These are phyloP conservation scores for Metarhizium sp. DNA, from an alignment of 2,329 filamentous ascomycete genomes.

Conservation along the genomic window DNA sequence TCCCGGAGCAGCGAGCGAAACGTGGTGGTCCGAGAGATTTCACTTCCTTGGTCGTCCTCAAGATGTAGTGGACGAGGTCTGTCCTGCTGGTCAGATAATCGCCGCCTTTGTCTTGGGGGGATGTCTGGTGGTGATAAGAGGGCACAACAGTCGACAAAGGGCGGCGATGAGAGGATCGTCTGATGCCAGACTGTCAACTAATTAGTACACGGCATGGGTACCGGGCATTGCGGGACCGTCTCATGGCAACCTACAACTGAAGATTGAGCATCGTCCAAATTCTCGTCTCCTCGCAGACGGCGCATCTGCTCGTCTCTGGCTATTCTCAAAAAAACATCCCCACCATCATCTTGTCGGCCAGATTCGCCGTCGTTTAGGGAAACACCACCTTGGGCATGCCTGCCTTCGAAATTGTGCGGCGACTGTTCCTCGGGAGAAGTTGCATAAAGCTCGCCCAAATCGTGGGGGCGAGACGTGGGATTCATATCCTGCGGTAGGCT, in stretches of 20 bases:
- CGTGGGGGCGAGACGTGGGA: conserved; percentile 32
- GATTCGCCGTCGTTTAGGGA: not conserved
- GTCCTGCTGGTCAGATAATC: conserved; percentile 49
- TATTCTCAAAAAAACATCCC: conserved; percentile 50
- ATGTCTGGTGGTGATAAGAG: conserved; percentile 36
- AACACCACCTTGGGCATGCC: conserved; percentile 2
- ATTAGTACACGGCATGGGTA: not conserved
- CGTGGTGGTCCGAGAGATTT: conserved; percentile 31
- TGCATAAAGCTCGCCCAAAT: conserved; percentile 31
- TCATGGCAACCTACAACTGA: conserved; percentile 34
- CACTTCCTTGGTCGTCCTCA: conserved; percentile 35
- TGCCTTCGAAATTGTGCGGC: conserved; percentile 41
- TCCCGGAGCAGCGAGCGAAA: conserved; percentile 35
- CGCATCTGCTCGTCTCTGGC: conserved; percentile 41
- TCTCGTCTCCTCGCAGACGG: conserved; percentile 25
- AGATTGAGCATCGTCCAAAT: conserved; percentile 24
- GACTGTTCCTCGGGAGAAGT: conserved; percentile 40
- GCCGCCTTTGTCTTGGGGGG: conserved; percentile 42
- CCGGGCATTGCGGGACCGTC: not conserved
- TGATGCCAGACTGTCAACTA: conserved; percentile 34
- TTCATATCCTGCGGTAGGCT: conserved; percentile 46
- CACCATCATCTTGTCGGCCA: conserved; percentile 36
- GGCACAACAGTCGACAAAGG: conserved; percentile 44
- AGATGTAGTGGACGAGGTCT: conserved; percentile 26
- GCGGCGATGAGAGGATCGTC: conserved; percentile 37